Conservation (phyloP, 1,139 yeast genomes). For the Pichiaceae sp. region DNA sequence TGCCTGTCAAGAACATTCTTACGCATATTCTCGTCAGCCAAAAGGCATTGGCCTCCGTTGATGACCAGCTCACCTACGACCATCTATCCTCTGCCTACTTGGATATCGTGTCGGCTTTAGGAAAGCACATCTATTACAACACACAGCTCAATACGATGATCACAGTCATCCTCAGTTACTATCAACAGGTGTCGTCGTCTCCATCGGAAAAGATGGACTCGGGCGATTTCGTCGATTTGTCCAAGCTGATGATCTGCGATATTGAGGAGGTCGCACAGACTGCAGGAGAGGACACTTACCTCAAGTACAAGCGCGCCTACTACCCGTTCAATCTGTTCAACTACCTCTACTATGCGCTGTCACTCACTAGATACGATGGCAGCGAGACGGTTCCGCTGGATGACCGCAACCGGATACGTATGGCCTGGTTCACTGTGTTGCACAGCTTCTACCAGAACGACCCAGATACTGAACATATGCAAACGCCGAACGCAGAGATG, state of each 20-base stretch:
- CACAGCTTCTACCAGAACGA: conserved; percentile 11
- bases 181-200: conserved; percentile 10
- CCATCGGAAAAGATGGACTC: conserved; percentile 4
- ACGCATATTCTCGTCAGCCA: conserved; percentile 58
- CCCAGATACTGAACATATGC: conserved; percentile 7
- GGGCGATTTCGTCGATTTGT: conserved; percentile 9
- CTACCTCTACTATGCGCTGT: conserved; percentile 16
- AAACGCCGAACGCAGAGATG: conserved; percentile 22
- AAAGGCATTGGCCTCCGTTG: conserved; percentile 31
- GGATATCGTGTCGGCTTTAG: conserved; percentile 50
- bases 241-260: conserved; percentile 15
- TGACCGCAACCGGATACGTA: conserved; percentile 11
- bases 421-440: conserved; percentile 17
- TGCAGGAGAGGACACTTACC: conserved; percentile 14
- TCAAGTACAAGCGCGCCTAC: conserved; percentile 15
- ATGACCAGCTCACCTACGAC: conserved; percentile 27
- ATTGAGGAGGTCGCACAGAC: conserved; percentile 16
- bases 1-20: conserved; percentile 73
- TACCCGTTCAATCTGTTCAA: conserved; percentile 17
- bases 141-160: conserved; percentile 77
- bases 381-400: background rate
- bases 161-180: conserved; percentile 34
- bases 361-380: conserved; percentile 14
- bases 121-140: conserved; percentile 67
- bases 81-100: conserved; percentile 23